Conservation (phyloP, 2,329 filamentous ascomycete species). For the Davidsoniella australis region DNA sequence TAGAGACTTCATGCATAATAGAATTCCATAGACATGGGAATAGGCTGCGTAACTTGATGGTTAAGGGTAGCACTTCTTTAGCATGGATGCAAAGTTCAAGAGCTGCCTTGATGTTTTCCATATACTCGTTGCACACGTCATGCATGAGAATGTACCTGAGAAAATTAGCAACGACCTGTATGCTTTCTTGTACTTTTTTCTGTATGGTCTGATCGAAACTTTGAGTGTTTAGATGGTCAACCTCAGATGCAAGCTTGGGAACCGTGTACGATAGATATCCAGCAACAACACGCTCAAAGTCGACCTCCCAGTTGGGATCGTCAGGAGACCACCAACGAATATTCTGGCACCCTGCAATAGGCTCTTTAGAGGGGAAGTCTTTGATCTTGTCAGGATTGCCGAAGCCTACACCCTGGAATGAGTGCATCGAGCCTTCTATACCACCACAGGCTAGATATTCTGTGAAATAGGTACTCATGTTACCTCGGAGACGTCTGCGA, state of each 20-base stretch:
- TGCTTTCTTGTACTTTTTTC: not conserved
- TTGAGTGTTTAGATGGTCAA: not conserved
- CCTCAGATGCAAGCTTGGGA: constrained; percentile 16
- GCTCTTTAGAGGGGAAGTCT: constrained; percentile 32
- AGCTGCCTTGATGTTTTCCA: constrained; percentile 47
- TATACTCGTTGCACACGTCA: constrained; percentile 70
- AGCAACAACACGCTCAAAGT: constrained; percentile 61
- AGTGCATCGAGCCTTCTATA: constrained; percentile 39
- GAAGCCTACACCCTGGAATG: constrained; percentile 39
- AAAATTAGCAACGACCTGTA: constrained; percentile 61
- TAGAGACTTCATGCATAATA: constrained; percentile 33
- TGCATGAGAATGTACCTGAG: constrained; percentile 75
- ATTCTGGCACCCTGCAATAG: constrained; percentile 28
- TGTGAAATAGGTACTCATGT: constrained; percentile 49
- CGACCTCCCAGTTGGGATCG: constrained; percentile 48
- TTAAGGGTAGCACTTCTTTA: constrained; percentile 45
- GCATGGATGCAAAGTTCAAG: constrained; percentile 49
- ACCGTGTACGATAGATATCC: constrained; percentile 53
- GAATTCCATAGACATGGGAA: constrained; percentile 69
- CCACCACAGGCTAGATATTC: constrained; percentile 75
- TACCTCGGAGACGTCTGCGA: constrained; percentile 53
- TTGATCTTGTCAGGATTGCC: constrained; percentile 32
- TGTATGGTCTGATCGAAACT: not conserved
- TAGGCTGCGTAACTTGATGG: constrained; percentile 29
- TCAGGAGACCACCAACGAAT: constrained; percentile 31